Evolutionary conservation across 192 early-diverging fungal genomes (phyloP).

Genomic region (Fimicolochytrium jonesii): DNA sequence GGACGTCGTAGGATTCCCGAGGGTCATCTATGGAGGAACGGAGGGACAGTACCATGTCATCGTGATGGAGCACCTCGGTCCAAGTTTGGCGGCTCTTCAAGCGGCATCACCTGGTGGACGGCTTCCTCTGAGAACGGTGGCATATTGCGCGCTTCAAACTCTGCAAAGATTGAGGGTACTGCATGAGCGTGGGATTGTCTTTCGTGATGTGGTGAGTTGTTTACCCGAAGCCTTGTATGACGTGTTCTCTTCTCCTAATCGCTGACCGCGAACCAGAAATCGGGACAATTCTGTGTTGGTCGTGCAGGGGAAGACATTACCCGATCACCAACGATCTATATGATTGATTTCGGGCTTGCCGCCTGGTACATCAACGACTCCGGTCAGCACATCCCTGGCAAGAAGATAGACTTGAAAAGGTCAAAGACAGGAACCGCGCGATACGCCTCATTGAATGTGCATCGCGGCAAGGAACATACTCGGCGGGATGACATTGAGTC

Average conservation of each 20-base stretch:
- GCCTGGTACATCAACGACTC: conserved; percentile 19
- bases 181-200: conserved; percentile 33
- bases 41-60: conserved; percentile 36
- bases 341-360: conserved; percentile 46
- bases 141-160: conserved; percentile 27
- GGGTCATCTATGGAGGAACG: conserved; percentile 25
- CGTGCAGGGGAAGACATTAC: conserved; percentile 26
- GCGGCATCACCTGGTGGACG: conserved; percentile 7
- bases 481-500: conserved; percentile 43
- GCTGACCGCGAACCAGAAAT: conserved; percentile 27
- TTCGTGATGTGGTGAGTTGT: conserved; percentile 38
- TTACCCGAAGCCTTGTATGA: neutral
- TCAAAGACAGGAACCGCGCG: conserved; percentile 44
- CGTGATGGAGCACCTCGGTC: conserved; percentile 46
- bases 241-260: neutral
- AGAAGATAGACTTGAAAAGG: conserved; percentile 21
- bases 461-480: conserved; percentile 35
- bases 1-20: conserved; percentile 30
- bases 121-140: conserved; percentile 39
- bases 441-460: conserved; percentile 43
- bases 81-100: conserved; percentile 25
- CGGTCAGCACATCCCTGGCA: conserved; percentile 30
- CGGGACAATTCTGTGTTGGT: conserved; percentile 50
- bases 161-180: conserved; percentile 24
- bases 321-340: conserved; percentile 27